A percentile compares a stretch with the other conserved stretches of the same genome.
Conservation (phyloP, 208 protist species). For the Leishmania major region DNA sequence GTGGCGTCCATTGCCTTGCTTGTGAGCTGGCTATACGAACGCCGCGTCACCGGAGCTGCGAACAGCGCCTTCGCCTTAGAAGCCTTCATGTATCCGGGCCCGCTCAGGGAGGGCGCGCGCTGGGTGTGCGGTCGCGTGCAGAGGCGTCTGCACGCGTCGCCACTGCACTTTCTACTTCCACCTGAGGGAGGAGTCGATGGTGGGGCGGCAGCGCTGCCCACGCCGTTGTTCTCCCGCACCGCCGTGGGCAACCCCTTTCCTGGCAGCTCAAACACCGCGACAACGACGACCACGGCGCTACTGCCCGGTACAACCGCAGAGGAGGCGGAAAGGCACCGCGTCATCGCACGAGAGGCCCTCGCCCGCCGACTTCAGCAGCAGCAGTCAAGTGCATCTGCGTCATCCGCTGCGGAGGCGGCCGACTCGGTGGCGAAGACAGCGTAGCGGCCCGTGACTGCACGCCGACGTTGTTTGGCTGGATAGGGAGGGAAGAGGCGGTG, state of each 20-base stretch:
- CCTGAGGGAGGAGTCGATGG: constrained; percentile 8
- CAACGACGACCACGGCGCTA: constrained; percentile 13
- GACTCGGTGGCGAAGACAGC: constrained; percentile 16
- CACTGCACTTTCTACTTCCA: constrained; percentile 17
- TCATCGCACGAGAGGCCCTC: constrained; percentile 71
- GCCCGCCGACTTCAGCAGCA: constrained; percentile 40
- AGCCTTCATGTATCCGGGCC: constrained; percentile 33
- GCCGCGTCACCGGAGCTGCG: constrained; percentile 14
- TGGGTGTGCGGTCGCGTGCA: constrained; percentile 1
- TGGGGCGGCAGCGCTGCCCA: constrained; percentile 8
- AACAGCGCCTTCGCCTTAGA: constrained; percentile 17
- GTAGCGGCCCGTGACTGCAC: constrained; percentile 2
- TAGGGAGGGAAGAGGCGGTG: neutral
- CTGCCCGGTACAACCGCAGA: constrained; percentile 75
- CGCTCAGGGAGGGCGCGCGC: constrained; percentile 17
- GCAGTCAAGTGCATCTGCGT: neutral
- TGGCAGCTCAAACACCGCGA: neutral
- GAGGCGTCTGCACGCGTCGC: neutral
- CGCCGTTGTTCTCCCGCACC: constrained; percentile 18
- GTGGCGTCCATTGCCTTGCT: constrained; percentile 19
- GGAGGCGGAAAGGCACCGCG: constrained; percentile 76
- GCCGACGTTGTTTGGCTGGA: neutral
- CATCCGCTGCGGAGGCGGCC: neutral
- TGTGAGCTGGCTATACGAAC: constrained; percentile 34
- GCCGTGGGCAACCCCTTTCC: neutral